phyloP scores from a whole-genome alignment of 768 basidiomycete genomes.

The Pilatotrama ljubarskyi region DNA sequence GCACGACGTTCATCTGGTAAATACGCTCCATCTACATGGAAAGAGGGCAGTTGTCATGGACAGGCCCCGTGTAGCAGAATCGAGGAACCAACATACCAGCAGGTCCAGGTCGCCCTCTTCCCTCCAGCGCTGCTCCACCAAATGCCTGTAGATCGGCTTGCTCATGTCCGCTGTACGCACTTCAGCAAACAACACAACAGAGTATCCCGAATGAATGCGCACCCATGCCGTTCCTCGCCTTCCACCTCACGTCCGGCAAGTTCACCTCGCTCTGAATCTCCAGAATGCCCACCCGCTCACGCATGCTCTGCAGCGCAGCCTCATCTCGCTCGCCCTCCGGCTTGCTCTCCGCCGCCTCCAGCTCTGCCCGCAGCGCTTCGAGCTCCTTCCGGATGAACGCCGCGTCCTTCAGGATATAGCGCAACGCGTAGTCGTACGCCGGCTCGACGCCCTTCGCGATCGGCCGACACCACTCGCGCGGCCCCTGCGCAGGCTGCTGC shows the following conservation, averaged over 20 bases:
- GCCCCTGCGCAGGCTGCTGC: slow-evolving; percentile 38
- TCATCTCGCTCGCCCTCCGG: slow-evolving; percentile 35
- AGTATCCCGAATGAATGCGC: slow-evolving; percentile 29
- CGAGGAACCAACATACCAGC: slow-evolving; percentile 51
- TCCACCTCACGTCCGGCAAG: slow-evolving; percentile 81
- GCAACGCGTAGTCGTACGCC: slow-evolving; percentile 84
- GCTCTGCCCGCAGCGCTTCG: slow-evolving; percentile 33
- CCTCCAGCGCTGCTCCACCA: slow-evolving; percentile 84
- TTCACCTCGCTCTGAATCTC: slow-evolving; percentile 83
- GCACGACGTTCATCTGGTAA: slow-evolving; percentile 87
- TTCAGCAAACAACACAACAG: background rate
- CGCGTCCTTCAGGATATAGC: slow-evolving; percentile 66
- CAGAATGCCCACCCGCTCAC: slow-evolving; percentile 56
- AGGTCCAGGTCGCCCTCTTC: slow-evolving; percentile 82
- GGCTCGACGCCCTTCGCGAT: slow-evolving; percentile 63
- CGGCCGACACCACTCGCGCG: slow-evolving; percentile 66
- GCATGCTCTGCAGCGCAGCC: slow-evolving; percentile 42
- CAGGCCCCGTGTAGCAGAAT: background rate
- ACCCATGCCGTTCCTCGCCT: slow-evolving; percentile 79
- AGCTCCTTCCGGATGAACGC: slow-evolving; percentile 47
- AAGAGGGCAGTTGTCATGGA: background rate
- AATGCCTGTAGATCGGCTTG: slow-evolving; percentile 71
- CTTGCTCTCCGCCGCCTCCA: slow-evolving; percentile 27
- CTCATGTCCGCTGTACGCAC: slow-evolving; percentile 57
- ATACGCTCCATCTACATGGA: slow-evolving; percentile 82